Evolutionary conservation across 495 filamentous ascomycete species (phyloP), one percentile per base, ranked within the genome.

Genomic region (Talaromyces trachyspermus): DNA sequence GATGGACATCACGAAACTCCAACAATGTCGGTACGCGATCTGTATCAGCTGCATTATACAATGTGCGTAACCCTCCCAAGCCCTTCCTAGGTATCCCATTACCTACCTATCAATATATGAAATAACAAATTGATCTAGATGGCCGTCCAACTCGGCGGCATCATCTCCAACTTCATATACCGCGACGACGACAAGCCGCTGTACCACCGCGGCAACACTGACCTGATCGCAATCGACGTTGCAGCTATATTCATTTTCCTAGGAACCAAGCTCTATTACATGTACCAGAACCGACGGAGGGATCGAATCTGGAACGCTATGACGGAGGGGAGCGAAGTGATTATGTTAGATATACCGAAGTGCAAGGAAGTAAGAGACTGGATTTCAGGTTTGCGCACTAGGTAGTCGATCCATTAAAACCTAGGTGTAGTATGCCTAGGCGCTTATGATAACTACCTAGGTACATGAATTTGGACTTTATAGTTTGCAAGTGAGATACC

Each of bases 11-110:
- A 0, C 64, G 70, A 42, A 82, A 85, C 53, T 70, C 78, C 7
- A 80, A 79, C 41, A 73, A 72, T 2, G 81, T 85, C 8, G 63
- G 81, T 1, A 82, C 79, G 0, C 60, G 82, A n/a, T 74, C 80
- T 3, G 75, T 86, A 3, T 72, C 70, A 4, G 69, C 78, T 7
- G 61, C 79, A 5, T 54, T 76, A 19, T 81, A 81, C 59, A 78
- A 80, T 54, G 42, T 44, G 12, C 8, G 42, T 33, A 7, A 2
- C 7, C 14, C 20, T 12, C 9, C 1, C 17, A 9, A 8, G 2
- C 39, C 5, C 22, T 24, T 12, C 15, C 6, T 0, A 4, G 29
- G 10, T 32, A 4, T 2, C 10, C 29, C 14, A 10, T 10, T 32
- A 32, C 57, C 67, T 68, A 10, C 23, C 17, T 18, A 19, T 23